phyloP scores from a whole-genome alignment of 1,284 basidiomycete genomes.

The Mycena sp. region DNA sequence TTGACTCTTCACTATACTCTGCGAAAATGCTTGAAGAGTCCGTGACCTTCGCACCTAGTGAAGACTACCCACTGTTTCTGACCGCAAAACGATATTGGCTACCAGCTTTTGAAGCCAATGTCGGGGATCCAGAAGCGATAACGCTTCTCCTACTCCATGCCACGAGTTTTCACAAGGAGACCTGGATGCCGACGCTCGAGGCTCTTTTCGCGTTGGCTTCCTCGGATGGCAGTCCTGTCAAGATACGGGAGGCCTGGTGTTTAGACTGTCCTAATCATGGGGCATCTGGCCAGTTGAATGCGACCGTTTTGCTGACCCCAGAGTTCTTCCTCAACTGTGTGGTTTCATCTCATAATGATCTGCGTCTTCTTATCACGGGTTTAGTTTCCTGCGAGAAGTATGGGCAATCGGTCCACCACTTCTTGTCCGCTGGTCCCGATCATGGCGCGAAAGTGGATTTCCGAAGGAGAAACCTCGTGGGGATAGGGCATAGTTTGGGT shows the following conservation, averaged over 20 bases:
- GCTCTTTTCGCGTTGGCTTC: conserved; percentile 48
- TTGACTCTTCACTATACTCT: background rate
- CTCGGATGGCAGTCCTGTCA: conserved; percentile 36
- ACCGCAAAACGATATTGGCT: conserved; percentile 66
- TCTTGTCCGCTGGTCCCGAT: conserved; percentile 52
- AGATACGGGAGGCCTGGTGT: conserved; percentile 59
- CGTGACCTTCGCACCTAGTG: conserved; percentile 43
- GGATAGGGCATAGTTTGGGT: conserved; percentile 72
- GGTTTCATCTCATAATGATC: no score
- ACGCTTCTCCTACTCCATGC: conserved; percentile 68
- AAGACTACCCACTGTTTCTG: conserved; percentile 56
- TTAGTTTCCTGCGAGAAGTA: conserved; percentile 71
- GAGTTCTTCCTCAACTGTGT: conserved; percentile 55
- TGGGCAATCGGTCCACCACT: conserved; percentile 61
- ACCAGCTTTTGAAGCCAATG: conserved; percentile 46
- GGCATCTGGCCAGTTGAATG: conserved; percentile 53
- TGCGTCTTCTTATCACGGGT: conserved; percentile 19
- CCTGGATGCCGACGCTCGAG: conserved; percentile 66
- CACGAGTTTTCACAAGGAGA: conserved; percentile 75
- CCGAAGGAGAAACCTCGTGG: conserved; percentile 56
- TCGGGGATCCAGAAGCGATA: conserved; percentile 50
- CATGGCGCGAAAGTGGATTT: conserved; percentile 55
- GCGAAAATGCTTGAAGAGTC: conserved; percentile 45
- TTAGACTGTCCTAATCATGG: conserved; percentile 66
- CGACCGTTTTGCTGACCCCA: conserved; percentile 46